Evolutionary conservation across 768 basidiomycete genomes (phyloP), one percentile per base, ranked within the genome.

Genomic region (Podaxis sp.): DNA sequence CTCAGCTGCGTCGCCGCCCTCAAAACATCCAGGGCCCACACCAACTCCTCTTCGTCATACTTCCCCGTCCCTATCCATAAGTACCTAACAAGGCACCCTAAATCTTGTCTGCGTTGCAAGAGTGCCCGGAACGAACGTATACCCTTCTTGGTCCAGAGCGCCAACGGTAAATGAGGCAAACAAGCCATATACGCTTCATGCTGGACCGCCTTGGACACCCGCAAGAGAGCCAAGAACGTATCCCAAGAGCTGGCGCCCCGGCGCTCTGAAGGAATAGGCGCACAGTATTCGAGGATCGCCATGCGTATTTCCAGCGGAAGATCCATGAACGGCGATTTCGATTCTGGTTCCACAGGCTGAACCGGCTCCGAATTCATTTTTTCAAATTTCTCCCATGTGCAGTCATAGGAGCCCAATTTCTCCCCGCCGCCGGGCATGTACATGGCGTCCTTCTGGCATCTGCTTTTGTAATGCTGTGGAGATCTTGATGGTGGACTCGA

Each of bases 261-360:
- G 33, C 61, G 46, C 46, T 63, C 61, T 6, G n/a, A 39, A 11
- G 61, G 54, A 9, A 56, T 51, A 51, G 61, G 54, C 7, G 74
- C 67, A 44, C 73, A 69, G 49, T 73, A 65, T 22, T 68, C 64
- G 7, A 79, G 67, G 36, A 79, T 68, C 15, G 68, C 52, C 46
- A 75, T 65, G 60, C 70, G 67, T 24, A 79, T 53, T 64, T 78
- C 78, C 12, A 69, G 65, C 1, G 77, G 78, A 9, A 79, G 72
- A 30, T 67, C 59, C 52, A 66, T 53, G 49, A 79, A 68, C 13
- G 66, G 73, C 56, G 76, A 76, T 1, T 71, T 30, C n/a, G 54
- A n/a, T 15, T 55, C 38, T 15, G 49, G 24, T 26, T 17, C 49
- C 49, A 24, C 26, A 17, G 24, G 22, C 22, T 28, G 19, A 15